phyloP scores from a whole-genome alignment of 768 basidiomycete species.

The Suillus luteus region DNA sequence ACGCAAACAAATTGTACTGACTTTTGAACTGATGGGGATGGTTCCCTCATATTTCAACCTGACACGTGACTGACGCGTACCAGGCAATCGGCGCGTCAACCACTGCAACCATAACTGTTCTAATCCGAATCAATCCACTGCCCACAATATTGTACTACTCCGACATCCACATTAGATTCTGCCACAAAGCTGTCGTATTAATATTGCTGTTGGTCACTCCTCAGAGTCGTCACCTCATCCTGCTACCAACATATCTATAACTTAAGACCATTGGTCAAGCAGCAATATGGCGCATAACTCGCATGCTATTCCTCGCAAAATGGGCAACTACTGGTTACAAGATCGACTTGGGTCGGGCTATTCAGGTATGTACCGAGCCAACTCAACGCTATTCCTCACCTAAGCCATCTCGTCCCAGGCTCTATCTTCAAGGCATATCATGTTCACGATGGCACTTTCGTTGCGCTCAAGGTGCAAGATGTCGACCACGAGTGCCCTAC shows the following conservation, averaged over 20 bases:
- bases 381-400: constrained; percentile 7
- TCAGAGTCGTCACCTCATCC: background rate
- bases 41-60: background rate
- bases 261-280: background rate
- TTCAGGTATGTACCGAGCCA: constrained; percentile 51
- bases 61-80: constrained; percentile 33
- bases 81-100: constrained; percentile 8
- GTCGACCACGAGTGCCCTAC: constrained; percentile 75
- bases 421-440: constrained; percentile 68
- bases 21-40: background rate
- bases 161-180: background rate
- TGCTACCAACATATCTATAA: background rate
- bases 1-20: background rate
- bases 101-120: background rate
- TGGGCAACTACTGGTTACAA: constrained; percentile 65
- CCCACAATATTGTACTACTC: constrained; percentile 8
- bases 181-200: background rate
- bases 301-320: constrained; percentile 33
- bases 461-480: constrained; percentile 75
- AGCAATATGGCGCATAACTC: constrained; percentile 16
- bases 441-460: constrained; percentile 56
- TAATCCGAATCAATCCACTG: background rate
- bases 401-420: constrained; percentile 42
- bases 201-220: background rate
- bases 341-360: constrained; percentile 70